Conservation (phyloP, 2,329 filamentous ascomycete genomes). For the Hansfordia pulvinata region DNA sequence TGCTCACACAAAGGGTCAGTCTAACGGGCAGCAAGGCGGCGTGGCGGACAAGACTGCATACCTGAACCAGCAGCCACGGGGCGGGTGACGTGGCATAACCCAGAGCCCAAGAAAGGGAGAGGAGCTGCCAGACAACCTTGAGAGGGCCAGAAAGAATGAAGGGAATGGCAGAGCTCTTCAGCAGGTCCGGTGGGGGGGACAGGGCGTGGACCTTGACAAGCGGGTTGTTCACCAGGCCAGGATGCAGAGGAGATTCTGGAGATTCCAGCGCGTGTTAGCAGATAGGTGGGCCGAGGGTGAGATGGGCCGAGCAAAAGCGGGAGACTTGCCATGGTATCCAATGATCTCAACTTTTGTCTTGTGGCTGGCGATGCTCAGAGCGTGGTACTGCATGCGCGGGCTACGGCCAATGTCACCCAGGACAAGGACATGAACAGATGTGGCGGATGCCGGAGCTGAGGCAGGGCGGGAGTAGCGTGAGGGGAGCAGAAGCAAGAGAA, state of each 20-base stretch:
- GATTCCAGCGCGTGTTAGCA: constrained; percentile 1
- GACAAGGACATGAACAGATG: constrained; percentile 66
- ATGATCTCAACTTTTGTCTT: constrained; percentile 73
- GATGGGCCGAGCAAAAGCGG: neutral
- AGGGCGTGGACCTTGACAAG: constrained; percentile 62
- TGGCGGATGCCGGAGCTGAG: constrained; percentile 11
- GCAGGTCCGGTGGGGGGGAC: constrained; percentile 47
- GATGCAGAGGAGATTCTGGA: constrained; percentile 65
- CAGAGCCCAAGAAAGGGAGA: constrained; percentile 56
- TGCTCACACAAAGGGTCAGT: no score
- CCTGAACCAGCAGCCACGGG: constrained; percentile 77
- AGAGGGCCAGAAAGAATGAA: constrained; percentile 69
- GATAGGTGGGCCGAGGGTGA: constrained; percentile 4
- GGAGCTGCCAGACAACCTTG: constrained; percentile 77
- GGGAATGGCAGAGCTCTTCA: constrained; percentile 56
- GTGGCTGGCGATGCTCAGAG: constrained; percentile 75
- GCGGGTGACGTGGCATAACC: constrained; percentile 61
- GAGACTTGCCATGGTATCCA: constrained; percentile 61
- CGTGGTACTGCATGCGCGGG: constrained; percentile 98
- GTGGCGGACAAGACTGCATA: no score
- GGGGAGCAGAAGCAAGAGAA: constrained; percentile 19
- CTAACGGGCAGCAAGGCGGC: no score
- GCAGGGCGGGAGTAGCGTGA: constrained; percentile 22
- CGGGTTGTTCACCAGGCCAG: constrained; percentile 56
- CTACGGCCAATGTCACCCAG: constrained; percentile 91